phyloP scores from a whole-genome alignment of 2,329 filamentous ascomycete genomes.

The Hymenoscyphus repandus region DNA sequence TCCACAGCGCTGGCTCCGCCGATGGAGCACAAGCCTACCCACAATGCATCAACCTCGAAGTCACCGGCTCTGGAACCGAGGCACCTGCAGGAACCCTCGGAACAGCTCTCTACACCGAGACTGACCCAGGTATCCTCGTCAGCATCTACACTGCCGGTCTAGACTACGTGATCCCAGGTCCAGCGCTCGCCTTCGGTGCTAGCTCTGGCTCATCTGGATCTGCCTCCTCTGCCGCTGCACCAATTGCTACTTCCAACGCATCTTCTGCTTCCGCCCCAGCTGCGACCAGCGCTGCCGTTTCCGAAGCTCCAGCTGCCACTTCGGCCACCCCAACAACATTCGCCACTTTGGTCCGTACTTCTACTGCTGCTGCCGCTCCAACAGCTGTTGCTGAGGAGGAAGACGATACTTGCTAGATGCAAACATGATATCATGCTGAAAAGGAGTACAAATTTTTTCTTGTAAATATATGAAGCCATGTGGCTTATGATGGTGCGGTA shows the following conservation, averaged over 20 bases:
- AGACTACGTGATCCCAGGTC: slow-evolving; percentile 36
- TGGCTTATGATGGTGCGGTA: no score
- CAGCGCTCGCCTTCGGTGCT: slow-evolving; percentile 26
- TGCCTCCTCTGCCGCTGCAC: slow-evolving; percentile 1
- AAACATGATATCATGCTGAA: no score
- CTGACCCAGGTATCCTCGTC: slow-evolving; percentile 42
- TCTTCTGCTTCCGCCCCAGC: not conserved
- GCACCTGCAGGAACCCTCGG: slow-evolving; percentile 28
- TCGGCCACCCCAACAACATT: not conserved
- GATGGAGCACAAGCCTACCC: slow-evolving; percentile 45
- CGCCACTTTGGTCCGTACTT: not conserved
- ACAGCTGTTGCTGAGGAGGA: not conserved
- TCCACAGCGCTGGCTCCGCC: slow-evolving; percentile 27
- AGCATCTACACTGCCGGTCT: slow-evolving; percentile 36
- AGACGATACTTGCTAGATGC: not conserved
- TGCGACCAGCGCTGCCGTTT: slow-evolving; percentile 11
- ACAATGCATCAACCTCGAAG: slow-evolving; percentile 45
- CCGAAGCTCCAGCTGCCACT: not conserved
- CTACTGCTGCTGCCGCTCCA: not conserved
- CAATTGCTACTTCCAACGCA: not conserved
- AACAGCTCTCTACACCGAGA: slow-evolving; percentile 26
- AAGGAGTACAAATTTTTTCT: no score
- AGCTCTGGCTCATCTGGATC: not conserved
- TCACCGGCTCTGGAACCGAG: slow-evolving; percentile 39
- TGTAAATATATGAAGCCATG: no score